Evolutionary conservation across 148 eudicot species (phyloP).

Genomic region (Polygonum aviculare): DNA sequence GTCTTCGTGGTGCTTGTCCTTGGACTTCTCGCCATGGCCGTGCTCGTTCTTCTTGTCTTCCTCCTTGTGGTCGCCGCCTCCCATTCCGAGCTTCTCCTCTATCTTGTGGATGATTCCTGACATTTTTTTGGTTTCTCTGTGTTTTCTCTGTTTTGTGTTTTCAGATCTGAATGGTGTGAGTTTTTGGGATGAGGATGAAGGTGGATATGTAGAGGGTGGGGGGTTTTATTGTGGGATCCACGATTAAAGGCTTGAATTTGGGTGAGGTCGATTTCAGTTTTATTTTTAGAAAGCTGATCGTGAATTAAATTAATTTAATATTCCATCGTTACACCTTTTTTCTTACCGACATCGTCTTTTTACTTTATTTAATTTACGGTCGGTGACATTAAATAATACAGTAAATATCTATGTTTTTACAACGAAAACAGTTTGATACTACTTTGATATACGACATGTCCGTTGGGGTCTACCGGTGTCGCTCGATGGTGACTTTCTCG

Average conservation of each 20-base stretch:
- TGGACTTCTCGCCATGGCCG: neutral
- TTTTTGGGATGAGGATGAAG: neutral
- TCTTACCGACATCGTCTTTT: neutral
- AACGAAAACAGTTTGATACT: too few species aligned
- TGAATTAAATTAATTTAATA: too few species aligned
- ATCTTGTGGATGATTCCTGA: conserved; percentile 18
- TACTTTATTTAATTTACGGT: too few species aligned
- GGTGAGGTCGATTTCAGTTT: neutral
- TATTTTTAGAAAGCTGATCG: neutral
- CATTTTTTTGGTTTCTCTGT: conserved; percentile 6
- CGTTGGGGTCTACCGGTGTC: too few species aligned
- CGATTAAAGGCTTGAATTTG: conserved; percentile 3
- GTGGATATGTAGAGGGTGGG: neutral
- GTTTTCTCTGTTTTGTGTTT: too few species aligned
- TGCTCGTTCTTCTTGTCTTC: conserved; percentile 7
- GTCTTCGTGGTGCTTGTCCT: neutral
- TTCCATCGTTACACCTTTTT: neutral
- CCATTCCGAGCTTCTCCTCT: conserved; percentile 18
- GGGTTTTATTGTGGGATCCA: neutral
- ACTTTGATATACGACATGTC: too few species aligned
- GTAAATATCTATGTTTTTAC: too few species aligned
- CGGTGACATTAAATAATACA: too few species aligned
- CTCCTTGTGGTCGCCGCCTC: conserved; percentile 11
- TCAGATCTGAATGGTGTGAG: neutral
- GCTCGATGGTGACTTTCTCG: too few species aligned